Conservation (phyloP, 2,329 filamentous ascomycete genomes). For the Pestalotiopsis sp. region DNA sequence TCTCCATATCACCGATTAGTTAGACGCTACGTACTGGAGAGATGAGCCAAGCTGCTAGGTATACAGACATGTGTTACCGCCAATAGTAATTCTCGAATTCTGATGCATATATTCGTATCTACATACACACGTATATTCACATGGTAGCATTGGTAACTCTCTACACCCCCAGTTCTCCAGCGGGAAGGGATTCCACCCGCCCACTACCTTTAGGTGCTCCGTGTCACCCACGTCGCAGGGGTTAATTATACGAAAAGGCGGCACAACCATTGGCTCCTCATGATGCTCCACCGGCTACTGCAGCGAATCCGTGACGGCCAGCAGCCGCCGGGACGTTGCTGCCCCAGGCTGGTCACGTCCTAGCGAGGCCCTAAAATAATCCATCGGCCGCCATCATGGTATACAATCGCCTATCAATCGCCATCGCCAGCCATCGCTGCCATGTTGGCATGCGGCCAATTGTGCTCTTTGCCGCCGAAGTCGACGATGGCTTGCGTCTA, state of each 20-base stretch:
- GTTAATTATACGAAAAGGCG: neutral
- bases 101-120: too few relatives aligned
- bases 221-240: neutral
- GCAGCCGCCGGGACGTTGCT: constrained; percentile 2
- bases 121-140: neutral
- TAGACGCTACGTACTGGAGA: too few relatives aligned
- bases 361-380: constrained; percentile 13
- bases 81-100: too few relatives aligned
- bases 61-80: too few relatives aligned
- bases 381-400: neutral
- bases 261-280: neutral
- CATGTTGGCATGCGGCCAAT: constrained; percentile 1
- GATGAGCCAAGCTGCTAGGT: too few relatives aligned
- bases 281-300: neutral
- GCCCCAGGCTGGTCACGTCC: constrained; percentile 3
- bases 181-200: neutral
- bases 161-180: neutral
- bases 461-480: constrained; percentile 1
- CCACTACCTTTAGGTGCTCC: neutral
- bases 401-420: neutral
- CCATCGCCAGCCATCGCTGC: neutral
- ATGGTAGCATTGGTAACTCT: neutral
- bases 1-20: too few relatives aligned
- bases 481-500: constrained; percentile 1
- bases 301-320: constrained; percentile 13